Evolutionary conservation across 2,329 filamentous ascomycete genomes (phyloP).

Genomic region (Bimuria novae-zelandiae): DNA sequence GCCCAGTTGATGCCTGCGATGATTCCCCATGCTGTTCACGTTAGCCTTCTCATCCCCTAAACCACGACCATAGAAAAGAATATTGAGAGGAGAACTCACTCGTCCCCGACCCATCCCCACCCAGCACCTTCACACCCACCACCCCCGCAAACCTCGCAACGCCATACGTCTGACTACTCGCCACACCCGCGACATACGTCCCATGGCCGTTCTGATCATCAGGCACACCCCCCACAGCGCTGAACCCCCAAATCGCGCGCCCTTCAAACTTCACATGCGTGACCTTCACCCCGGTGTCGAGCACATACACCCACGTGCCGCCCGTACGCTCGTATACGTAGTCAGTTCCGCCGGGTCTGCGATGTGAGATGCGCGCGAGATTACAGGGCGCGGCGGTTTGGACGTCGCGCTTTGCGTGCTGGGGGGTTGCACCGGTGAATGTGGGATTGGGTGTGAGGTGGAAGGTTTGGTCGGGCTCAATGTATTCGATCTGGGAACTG

Average conservation of each 20-base stretch:
- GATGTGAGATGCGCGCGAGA: conserved; percentile 93
- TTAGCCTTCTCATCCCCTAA: too few species aligned
- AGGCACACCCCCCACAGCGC: conserved; percentile 77
- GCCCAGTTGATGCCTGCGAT: conserved; percentile 25
- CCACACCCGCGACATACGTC: conserved; percentile 95
- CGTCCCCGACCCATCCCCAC: conserved; percentile 8
- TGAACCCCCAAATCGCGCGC: conserved; percentile 92
- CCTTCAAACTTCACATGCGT: conserved; percentile 95
- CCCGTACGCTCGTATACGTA: conserved; percentile 93
- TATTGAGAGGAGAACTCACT: too few species aligned
- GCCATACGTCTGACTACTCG: conserved; percentile 96
- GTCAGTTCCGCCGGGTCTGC: conserved; percentile 78
- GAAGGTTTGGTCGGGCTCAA: conserved; percentile 89
- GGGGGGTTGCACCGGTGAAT: background rate
- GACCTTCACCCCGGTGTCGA: conserved; percentile 91
- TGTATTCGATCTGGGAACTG: conserved; percentile 76
- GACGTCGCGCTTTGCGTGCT: conserved; percentile 51
- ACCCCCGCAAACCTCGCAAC: conserved; percentile 96
- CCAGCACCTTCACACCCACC: conserved; percentile 92
- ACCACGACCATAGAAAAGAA: too few species aligned
- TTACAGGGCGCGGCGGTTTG: conserved; percentile 95
- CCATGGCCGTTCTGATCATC: conserved; percentile 98
- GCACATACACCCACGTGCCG: conserved; percentile 94
- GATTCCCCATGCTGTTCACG: conserved; percentile 9
- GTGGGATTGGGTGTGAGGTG: conserved; percentile 66